Evolutionary conservation across 306 rosid species (phyloP), one percentile per base, ranked within the genome.

Genomic region (Rosa rugosa): DNA sequence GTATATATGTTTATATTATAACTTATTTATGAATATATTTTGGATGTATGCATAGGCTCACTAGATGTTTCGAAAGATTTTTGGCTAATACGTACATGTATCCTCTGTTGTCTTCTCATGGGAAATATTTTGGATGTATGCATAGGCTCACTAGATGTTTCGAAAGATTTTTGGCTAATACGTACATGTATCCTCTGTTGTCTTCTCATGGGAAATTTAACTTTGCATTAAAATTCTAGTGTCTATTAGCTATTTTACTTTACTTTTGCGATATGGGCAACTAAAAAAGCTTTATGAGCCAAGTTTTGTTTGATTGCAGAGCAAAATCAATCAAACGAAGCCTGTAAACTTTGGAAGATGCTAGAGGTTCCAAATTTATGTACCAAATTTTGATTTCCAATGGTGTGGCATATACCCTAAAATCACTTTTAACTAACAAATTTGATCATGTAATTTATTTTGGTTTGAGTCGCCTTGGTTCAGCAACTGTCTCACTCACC

Each of bases 1-100:
- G 80, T 83, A 83, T 50, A 83, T 75, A 51, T 64, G 72, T 79
- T 69, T 66, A 65, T 75, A 60, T 31, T 40, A 8, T 13, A 11
- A 18, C 56, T 59, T 75, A 68, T 68, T 56, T 68, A n/a, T 59
- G n/a, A 60, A 69, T 34, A 75, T 75, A 69, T 36, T 75, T 45
- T 11, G 2, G 76, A n/a, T 6, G n/a, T 31, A 31, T 20, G 23
- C 75, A 27, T 18, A 12, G 69, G 22, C 45, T 36, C 38, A 53
- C 11, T 73, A 47, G 34, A 51, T 34, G 73, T 41, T 31, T 67
- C 8, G 3, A 2, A 45, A 13, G 6, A 13, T 42, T 46, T 57
- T 69, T 71, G 71, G 45, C 38, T 36, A 10, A 31, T 78, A 54
- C 69, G 44, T 54, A 25, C 31, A 34, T 71, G 60, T 59, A 42